Evolutionary conservation across 2,329 filamentous ascomycete genomes (phyloP), one percentile per base, ranked within the genome.

Genomic region (Xylariaceae sp.): DNA sequence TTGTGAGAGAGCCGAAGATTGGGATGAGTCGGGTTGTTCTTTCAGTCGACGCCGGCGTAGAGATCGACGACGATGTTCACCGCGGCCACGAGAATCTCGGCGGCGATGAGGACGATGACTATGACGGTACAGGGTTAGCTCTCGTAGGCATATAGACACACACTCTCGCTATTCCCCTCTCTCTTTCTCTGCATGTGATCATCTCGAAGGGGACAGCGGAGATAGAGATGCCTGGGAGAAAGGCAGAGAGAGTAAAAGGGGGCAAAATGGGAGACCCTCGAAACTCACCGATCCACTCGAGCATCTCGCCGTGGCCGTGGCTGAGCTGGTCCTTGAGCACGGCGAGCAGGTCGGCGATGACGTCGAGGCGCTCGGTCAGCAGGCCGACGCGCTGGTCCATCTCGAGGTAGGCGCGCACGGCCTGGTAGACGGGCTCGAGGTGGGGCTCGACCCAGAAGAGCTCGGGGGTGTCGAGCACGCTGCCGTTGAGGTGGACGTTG

Each of bases 381-480:
- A 98, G 67, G 16, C 80, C 78, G 10, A 96, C 90, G 36, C 92
- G 72, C 67, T 96, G 92, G 59, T 96, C 92, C 84, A 98, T 96
- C 65, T 98, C 92, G 14, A 98, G 69, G 58, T 98, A 98, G 56
- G 83, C 92, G 37, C 92, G 73, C 27, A 96, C 92, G 35, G 92
- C 92, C 58, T 93, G 84, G 57, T 98, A 98, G 18, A 98, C 83
- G 5, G 92, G 92, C 53, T 98, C 92, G 5, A 98, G 72, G 59
- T 95, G 89, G 7, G 92, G 92, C 61, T 98, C 92, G 19, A 90
- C 85, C 92, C 92, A 98, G 72, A 98, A 96, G 26, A 98, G 72
- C 63, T 98, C 92, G 0, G 92, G 92, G 8, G 89, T 94, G 58
- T 98, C 92, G 24, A 98, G 80, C 5, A 98, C 89, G 19, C 86